Percentiles rank a stretch among this genome's conserved stretches.
phyloP scores from a whole-genome alignment of 73 alveolate genomes.

The Paramecium sonneborni region DNA sequence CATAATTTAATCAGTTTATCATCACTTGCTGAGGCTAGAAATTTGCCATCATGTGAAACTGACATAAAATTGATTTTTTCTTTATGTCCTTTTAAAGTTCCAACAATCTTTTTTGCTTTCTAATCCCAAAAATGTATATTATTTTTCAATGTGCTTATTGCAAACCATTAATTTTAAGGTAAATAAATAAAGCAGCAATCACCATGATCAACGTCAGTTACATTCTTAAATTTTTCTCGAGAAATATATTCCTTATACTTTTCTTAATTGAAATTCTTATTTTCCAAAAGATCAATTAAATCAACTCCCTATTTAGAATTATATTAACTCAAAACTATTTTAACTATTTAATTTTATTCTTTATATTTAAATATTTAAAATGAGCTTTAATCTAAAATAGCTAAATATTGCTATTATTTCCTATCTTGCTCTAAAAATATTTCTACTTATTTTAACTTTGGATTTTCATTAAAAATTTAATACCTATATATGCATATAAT shows the following conservation, averaged over 20 bases:
- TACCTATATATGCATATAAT: neutral
- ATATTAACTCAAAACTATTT: neutral
- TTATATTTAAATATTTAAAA: neutral
- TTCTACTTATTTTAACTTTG: neutral
- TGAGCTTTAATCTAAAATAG: neutral
- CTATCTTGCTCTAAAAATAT: neutral
- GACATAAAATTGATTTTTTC: neutral
- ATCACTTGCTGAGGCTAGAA: neutral
- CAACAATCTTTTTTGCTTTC: neutral
- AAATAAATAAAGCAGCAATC: neutral
- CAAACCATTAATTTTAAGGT: neutral
- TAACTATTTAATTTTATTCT: neutral
- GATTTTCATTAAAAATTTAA: neutral
- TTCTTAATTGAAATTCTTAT: too few species aligned
- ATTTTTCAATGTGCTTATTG: neutral
- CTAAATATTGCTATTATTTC: neutral
- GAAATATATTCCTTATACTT: too few species aligned
- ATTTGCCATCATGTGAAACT: neutral
- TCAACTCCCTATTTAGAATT: too few species aligned
- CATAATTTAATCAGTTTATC: neutral
- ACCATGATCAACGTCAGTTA: neutral
- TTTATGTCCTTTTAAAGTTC: neutral
- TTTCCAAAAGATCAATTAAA: too few species aligned
- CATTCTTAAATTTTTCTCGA: neutral
- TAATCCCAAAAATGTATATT: neutral